Evolutionary conservation across 1,139 yeast genomes (phyloP), one percentile per base, ranked within the genome.

Genomic region (Pneumocystis jirovecii): DNA sequence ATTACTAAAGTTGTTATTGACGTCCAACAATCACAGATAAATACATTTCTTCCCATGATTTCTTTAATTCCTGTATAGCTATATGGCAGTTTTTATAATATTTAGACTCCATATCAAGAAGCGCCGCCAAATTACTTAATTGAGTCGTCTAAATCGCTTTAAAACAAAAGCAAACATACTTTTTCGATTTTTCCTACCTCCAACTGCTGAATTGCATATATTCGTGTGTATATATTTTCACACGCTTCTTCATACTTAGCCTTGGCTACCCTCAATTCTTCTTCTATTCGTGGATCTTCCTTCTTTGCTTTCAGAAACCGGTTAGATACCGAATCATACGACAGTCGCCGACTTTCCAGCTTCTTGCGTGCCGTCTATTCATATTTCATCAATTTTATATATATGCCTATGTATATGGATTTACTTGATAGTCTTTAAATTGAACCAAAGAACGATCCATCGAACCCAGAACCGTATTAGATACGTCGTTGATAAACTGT

Each of bases 191-290:
- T 3, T 3, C 61, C 50, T 59, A 65, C 70, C 63, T 70, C 72
- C 29, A 69, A 71, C 12, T 70, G 71, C 61, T 70, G 69, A 56
- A 70, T 69, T 19, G 68, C 64, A 44, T 68, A 63, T 70, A 70
- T 70, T 25, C 70, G 65, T 57, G 65, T 66, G 31, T 66, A 66
- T 37, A 70, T 72, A 61, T 69, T 70, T 25, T 70, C 72, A 21
- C 68, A 68, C n/a, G 69, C 67, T 64, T 70, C 72, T 60, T 70
- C 71, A 61, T 69, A 70, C 57, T 71, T 70, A 59, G 68, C 67
- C 35, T 70, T 62, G 56, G 71, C 72, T 8, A 68, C 68, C 42
- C 72, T 71, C 12, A 70, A 68, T 64, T 70, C 72, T 61, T 70
- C 72, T 42, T 70, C 72, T 29, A 70, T 64, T 17, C 70, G 66